A percentile compares a stretch with the other conserved stretches of the same genome.
These are phyloP conservation scores for Pleurotus citrinopileatus DNA, from an alignment of 768 basidiomycete genomes.

Conservation along the genomic window DNA sequence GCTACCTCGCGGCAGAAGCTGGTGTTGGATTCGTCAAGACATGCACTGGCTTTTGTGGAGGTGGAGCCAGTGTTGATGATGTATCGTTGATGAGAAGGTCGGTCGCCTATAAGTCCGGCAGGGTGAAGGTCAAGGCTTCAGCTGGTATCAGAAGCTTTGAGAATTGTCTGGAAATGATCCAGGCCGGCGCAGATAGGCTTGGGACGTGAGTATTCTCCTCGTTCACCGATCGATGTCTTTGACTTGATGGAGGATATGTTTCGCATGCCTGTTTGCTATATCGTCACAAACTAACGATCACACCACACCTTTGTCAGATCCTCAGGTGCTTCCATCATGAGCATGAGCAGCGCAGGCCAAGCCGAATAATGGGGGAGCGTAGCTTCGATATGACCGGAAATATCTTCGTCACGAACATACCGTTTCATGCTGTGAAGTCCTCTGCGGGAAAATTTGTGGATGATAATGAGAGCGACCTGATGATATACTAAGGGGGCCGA, in stretches of 20 bases:
- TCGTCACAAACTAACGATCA: background rate
- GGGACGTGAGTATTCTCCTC: slow-evolving; percentile 39
- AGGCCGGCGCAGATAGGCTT: slow-evolving; percentile 48
- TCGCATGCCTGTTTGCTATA: background rate
- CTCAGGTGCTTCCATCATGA: slow-evolving; percentile 10
- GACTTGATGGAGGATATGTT: background rate
- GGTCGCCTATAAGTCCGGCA: slow-evolving; percentile 31
- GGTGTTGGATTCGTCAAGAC: slow-evolving; percentile 55
- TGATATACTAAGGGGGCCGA: background rate
- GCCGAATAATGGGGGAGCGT: background rate
- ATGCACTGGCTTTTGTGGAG: slow-evolving; percentile 48
- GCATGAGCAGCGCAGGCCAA: background rate
- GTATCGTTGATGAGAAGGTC: slow-evolving; percentile 40
- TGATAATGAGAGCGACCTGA: no score
- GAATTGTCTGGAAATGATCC: slow-evolving; percentile 43
- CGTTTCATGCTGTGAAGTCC: no score
- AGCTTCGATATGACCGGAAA: background rate
- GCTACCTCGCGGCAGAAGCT: slow-evolving; percentile 44
- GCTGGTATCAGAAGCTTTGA: slow-evolving; percentile 48
- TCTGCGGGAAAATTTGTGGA: no score
- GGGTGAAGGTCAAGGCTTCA: slow-evolving; percentile 48
- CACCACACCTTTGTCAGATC: background rate
- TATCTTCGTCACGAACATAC: no score
- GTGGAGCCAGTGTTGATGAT: slow-evolving; percentile 43
- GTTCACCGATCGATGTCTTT: background rate